Percentiles rank a stretch among this genome's conserved stretches.
Evolutionary conservation across 305 asterid genomes (phyloP).

Genomic region (Rubia peregrina): DNA sequence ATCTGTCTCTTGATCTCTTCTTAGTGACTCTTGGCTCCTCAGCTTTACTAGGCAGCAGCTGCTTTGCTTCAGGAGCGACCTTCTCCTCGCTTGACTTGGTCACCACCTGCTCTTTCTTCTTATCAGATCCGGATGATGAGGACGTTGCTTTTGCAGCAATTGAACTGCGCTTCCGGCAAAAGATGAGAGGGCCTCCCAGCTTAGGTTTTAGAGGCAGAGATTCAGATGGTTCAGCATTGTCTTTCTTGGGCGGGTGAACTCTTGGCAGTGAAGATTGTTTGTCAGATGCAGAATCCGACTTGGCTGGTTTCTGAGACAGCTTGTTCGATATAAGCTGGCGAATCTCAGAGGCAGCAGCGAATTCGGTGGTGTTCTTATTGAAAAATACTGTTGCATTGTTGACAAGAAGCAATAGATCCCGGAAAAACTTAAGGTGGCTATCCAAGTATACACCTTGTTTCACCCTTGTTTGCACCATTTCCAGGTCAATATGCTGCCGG

Average conservation of each 20-base stretch:
- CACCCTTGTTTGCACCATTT: constrained; percentile 40
- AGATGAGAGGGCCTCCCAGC: constrained; percentile 44
- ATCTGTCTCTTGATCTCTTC: constrained; percentile 51
- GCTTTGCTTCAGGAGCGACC: constrained; percentile 19
- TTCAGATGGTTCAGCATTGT: constrained; percentile 34
- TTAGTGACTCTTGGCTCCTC: constrained; percentile 56
- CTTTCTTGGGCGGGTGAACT: constrained; percentile 35
- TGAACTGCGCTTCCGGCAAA: constrained; percentile 66
- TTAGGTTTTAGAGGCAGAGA: constrained; percentile 45
- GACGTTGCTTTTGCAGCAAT: constrained; percentile 41
- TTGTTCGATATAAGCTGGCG: background rate
- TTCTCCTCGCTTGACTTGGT: constrained; percentile 8
- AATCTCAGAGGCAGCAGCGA: constrained; percentile 33
- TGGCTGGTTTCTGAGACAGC: constrained; percentile 8
- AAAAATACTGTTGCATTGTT: constrained; percentile 61
- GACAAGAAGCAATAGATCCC: constrained; percentile 57
- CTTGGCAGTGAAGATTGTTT: constrained; percentile 24
- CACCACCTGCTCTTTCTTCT: constrained; percentile 31
- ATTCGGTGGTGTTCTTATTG: constrained; percentile 38
- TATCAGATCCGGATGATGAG: constrained; percentile 43
- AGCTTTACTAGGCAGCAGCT: constrained; percentile 23
- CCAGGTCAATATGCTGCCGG: constrained; percentile 53
- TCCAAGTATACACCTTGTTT: constrained; percentile 45
- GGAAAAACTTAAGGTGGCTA: constrained; percentile 46
- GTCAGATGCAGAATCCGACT: constrained; percentile 6